These are phyloP conservation scores for Cladosporium sp. DNA, from an alignment of 2,329 filamentous ascomycete genomes.

Conservation along the genomic window DNA sequence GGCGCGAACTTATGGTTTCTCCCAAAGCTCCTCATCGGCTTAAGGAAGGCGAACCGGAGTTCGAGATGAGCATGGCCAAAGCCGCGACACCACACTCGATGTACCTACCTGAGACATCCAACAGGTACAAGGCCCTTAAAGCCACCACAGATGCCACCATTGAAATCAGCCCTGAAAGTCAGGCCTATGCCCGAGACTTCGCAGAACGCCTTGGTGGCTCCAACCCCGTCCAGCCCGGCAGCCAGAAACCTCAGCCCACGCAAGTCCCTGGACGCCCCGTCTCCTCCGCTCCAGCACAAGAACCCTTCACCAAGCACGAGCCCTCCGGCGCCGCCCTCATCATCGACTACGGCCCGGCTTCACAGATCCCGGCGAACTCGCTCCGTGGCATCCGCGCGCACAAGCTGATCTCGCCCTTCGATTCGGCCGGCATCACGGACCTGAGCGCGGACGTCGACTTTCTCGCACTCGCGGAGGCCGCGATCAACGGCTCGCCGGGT, in stretches of 20 bases:
- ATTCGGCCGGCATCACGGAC: slow-evolving; percentile 74
- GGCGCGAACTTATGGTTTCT: slow-evolving; percentile 77
- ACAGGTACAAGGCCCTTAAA: slow-evolving; percentile 71
- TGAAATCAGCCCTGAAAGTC: slow-evolving; percentile 84
- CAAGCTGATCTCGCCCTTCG: slow-evolving; percentile 69
- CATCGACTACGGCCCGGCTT: slow-evolving; percentile 82
- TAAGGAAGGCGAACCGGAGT: slow-evolving; percentile 59
- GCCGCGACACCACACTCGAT: slow-evolving; percentile 73
- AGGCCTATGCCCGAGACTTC: slow-evolving; percentile 73
- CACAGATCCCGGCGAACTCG: slow-evolving; percentile 78
- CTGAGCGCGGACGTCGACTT: slow-evolving; percentile 94
- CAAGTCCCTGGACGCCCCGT: slow-evolving; percentile 18
- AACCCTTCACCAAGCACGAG: slow-evolving; percentile 45
- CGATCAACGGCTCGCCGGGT: slow-evolving; percentile 64
- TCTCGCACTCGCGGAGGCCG: slow-evolving; percentile 73
- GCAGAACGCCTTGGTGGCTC: slow-evolving; percentile 74
- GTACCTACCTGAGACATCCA: slow-evolving; percentile 75
- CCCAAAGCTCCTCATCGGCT: slow-evolving; percentile 49
- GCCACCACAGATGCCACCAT: slow-evolving; percentile 63
- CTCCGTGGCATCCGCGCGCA: slow-evolving; percentile 82
- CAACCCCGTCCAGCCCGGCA: slow-evolving; percentile 22
- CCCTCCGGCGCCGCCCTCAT: slow-evolving; percentile 87
- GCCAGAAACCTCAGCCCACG: slow-evolving; percentile 17
- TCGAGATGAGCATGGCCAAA: slow-evolving; percentile 74
- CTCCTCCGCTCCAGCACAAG: slow-evolving; percentile 23